Conservation (phyloP, 768 basidiomycete genomes). For the Collybia sordida region DNA sequence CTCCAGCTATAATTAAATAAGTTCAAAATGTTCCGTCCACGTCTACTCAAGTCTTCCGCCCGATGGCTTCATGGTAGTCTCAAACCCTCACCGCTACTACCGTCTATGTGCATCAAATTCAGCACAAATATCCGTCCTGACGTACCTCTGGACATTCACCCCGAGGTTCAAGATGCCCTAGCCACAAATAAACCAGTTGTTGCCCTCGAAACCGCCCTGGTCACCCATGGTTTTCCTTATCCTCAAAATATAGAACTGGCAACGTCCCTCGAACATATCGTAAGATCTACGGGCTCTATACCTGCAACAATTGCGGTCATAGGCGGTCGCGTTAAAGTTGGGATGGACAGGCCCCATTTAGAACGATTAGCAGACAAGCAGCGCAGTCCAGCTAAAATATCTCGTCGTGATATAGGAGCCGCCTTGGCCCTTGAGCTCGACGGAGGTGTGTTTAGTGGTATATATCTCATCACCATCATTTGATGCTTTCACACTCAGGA, state of each 20-base stretch:
- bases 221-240: slow-evolving; percentile 90
- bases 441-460: slow-evolving; percentile 55
- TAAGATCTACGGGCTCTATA: slow-evolving; percentile 71
- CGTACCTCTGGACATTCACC: slow-evolving; percentile 65
- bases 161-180: slow-evolving; percentile 84
- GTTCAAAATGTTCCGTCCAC: background rate
- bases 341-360: slow-evolving; percentile 64
- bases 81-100: background rate
- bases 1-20: no score
- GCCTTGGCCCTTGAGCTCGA: slow-evolving; percentile 66
- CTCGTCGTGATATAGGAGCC: slow-evolving; percentile 77
- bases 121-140: slow-evolving; percentile 12
- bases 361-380: slow-evolving; percentile 60
- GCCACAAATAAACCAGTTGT: slow-evolving; percentile 67
- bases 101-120: slow-evolving; percentile 1
- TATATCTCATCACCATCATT: slow-evolving; percentile 10
- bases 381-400: slow-evolving; percentile 60
- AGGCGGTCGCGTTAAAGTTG: slow-evolving; percentile 83
- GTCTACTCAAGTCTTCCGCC: background rate
- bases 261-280: slow-evolving; percentile 66
- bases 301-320: slow-evolving; percentile 93
- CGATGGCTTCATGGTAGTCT: background rate
- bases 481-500: slow-evolving; percentile 29
- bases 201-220: slow-evolving; percentile 88
- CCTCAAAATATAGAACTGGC: slow-evolving; percentile 77